Evolutionary conservation across 192 early-diverging fungal species (phyloP).

Genomic region (Mortierella antarctica): DNA sequence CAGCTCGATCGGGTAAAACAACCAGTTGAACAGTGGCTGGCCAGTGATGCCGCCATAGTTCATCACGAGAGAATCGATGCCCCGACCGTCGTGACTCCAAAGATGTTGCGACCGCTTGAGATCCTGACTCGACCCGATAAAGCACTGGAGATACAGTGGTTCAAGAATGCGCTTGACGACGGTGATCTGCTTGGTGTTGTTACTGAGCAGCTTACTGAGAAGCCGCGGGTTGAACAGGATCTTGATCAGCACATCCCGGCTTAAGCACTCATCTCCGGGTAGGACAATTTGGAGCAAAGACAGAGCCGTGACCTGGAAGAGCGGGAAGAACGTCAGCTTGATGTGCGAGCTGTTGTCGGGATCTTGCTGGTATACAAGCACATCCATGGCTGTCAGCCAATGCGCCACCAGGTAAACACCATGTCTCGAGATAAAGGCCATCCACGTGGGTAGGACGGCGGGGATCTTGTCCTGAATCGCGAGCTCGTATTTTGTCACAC

Average conservation of each 20-base stretch:
- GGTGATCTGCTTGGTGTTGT: conserved; percentile 28
- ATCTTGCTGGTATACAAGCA: conserved; percentile 44
- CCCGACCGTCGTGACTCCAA: conserved; percentile 44
- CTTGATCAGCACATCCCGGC: conserved; percentile 40
- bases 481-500: conserved; percentile 48
- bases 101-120: conserved; percentile 31
- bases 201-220: conserved; percentile 39
- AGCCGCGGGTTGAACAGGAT: conserved; percentile 40
- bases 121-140: conserved; percentile 28
- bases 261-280: conserved; percentile 44
- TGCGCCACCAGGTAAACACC: conserved; percentile 49
- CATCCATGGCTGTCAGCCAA: conserved; percentile 47
- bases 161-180: conserved; percentile 41
- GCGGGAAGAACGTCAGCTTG: conserved; percentile 51
- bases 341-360: conserved; percentile 51
- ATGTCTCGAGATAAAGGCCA: conserved; percentile 38
- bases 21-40: conserved; percentile 50
- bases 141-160: conserved; percentile 40
- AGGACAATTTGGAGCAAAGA: conserved; percentile 43
- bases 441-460: conserved; percentile 30
- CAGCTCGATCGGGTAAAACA: conserved; percentile 47
- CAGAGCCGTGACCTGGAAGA: conserved; percentile 48
- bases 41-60: conserved; percentile 45
- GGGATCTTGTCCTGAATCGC: conserved; percentile 45
- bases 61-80: conserved; percentile 27